A percentile compares a stretch with the other conserved stretches of the same genome.
phyloP scores from a whole-genome alignment of 2,329 filamentous ascomycete genomes.

The Septoria petroselini region DNA sequence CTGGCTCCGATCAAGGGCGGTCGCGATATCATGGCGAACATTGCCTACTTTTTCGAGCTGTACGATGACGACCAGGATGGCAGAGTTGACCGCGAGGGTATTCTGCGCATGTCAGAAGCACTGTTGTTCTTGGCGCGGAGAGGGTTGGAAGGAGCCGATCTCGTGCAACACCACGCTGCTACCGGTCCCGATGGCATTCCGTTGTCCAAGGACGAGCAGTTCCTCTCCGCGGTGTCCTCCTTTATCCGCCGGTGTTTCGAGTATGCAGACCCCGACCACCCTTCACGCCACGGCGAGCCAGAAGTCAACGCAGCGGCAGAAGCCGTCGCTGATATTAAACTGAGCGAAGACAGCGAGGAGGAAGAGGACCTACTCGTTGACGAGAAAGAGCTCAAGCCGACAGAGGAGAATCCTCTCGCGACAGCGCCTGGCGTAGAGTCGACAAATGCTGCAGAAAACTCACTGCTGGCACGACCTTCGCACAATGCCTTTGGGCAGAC shows the following conservation, averaged over 20 bases:
- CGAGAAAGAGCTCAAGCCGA: slow-evolving; percentile 37
- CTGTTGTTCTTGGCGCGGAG: slow-evolving; percentile 86
- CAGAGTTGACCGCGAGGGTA: slow-evolving; percentile 90
- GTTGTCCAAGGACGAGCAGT: slow-evolving; percentile 72
- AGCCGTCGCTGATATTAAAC: slow-evolving; percentile 62
- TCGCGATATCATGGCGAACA: slow-evolving; percentile 94
- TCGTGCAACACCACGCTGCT: slow-evolving; percentile 13
- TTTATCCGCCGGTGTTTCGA: slow-evolving; percentile 97
- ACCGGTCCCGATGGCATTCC: slow-evolving; percentile 34
- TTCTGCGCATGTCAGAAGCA: slow-evolving; percentile 89
- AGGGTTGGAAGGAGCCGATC: slow-evolving; percentile 62
- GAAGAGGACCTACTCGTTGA: slow-evolving; percentile 61
- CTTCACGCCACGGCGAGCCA: slow-evolving; percentile 30
- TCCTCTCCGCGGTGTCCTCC: slow-evolving; percentile 86
- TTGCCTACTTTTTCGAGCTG: slow-evolving; percentile 95
- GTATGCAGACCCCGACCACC: slow-evolving; percentile 84
- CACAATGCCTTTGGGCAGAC: slow-evolving; percentile 37
- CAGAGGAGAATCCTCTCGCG: slow-evolving; percentile 19
- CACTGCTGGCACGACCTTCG: slow-evolving; percentile 32
- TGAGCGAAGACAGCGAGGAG: slow-evolving; percentile 64
- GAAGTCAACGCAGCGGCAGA: slow-evolving; percentile 39
- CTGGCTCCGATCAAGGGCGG: slow-evolving; percentile 89
- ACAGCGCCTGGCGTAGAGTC: not conserved
- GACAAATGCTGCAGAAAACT: slow-evolving; percentile 23
- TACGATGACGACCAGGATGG: slow-evolving; percentile 93